Evolutionary conservation across 306 rosid genomes (phyloP).

Genomic region (Heteromeles arbutifolia): DNA sequence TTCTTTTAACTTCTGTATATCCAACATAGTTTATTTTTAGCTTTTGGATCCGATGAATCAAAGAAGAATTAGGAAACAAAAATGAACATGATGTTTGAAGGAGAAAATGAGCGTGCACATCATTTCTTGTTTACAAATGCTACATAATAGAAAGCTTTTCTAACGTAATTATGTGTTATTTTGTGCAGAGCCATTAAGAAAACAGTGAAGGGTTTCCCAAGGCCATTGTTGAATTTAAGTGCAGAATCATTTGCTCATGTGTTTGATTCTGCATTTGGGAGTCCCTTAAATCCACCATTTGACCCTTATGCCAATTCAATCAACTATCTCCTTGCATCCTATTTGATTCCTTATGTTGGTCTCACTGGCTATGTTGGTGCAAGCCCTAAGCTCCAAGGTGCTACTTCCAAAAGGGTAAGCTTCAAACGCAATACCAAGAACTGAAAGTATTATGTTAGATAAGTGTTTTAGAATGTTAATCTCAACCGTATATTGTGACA

Average conservation of each 20-base stretch:
- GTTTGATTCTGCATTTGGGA: constrained; percentile 48
- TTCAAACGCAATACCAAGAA: too few species aligned
- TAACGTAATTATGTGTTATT: background rate
- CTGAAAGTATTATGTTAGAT: too few species aligned
- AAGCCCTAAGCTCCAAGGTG: constrained; percentile 35
- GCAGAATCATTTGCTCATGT: constrained; percentile 37
- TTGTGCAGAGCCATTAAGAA: constrained; percentile 51
- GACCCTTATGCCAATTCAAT: constrained; percentile 52
- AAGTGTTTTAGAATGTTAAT: too few species aligned
- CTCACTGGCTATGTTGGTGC: constrained; percentile 83
- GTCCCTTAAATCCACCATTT: constrained; percentile 44
- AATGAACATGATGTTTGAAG: too few species aligned
- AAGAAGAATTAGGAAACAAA: too few species aligned
- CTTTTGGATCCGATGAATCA: too few species aligned
- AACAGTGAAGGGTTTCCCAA: constrained; percentile 55
- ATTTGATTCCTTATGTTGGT: constrained; percentile 70
- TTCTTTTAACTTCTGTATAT: too few species aligned
- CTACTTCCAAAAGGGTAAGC: constrained; percentile 37
- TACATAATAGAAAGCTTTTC: too few species aligned
- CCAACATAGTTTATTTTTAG: too few species aligned
- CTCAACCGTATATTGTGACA: too few species aligned
- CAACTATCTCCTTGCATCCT: constrained; percentile 67
- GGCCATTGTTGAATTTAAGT: constrained; percentile 68
- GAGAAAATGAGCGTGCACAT: too few species aligned
- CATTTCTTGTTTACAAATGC: too few species aligned